Base-by-base conservation (phyloP, 2,329 filamentous ascomycete species). In the Verticillium zaregamsianum region DNA sequence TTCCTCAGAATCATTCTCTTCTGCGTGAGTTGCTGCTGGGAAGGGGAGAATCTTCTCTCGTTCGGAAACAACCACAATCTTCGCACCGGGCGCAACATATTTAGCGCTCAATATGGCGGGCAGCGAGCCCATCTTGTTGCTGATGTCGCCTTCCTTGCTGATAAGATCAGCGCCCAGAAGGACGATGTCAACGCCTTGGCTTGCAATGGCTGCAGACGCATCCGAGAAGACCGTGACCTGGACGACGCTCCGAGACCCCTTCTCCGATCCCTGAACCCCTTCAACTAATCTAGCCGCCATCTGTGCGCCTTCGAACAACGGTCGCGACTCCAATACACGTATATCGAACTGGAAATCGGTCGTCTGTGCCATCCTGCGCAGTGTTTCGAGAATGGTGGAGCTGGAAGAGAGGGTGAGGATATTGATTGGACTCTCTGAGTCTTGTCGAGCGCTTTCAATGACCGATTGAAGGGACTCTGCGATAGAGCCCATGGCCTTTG, bases 61-160 rank as follows among this genome's bases (percentile, higher is more conserved):
- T 60, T 88, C 85, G 55, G 82, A 82, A 4, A 90, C 65, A 0
- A 86, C 82, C 3, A 89, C 71, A 0, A 88, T 75, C 62, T 79
- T 81, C 12, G 74, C 78, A 0, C 63, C 63, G 0, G 80, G 77
- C 4, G 79, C 77, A 3, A 83, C 71, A 58, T 82, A 71, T 59
- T 79, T 84, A 8, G 84, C 82, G 58, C 82, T 79, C 1, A 90
- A 74, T 0, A 85, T 79, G 1, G 84, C 80, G 1, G 86, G 81
- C 7, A 90, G 72, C 1, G 86, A 88, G 0, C 88, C 88, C 0
- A 81, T 86, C 72, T 90, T 91, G 73, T 90, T 91, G 70, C 82
- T 86, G 20, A 90, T 83, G 33, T 84, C 81, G 2, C 86, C 88
- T 1, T 74, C 70, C 0, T 74, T 70, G 14, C 83, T 82, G 60